A percentile compares a stretch with the other conserved stretches of the same genome.
Evolutionary conservation across 164 flowering plant genomes (phyloP).

Genomic region (Piper longum): DNA sequence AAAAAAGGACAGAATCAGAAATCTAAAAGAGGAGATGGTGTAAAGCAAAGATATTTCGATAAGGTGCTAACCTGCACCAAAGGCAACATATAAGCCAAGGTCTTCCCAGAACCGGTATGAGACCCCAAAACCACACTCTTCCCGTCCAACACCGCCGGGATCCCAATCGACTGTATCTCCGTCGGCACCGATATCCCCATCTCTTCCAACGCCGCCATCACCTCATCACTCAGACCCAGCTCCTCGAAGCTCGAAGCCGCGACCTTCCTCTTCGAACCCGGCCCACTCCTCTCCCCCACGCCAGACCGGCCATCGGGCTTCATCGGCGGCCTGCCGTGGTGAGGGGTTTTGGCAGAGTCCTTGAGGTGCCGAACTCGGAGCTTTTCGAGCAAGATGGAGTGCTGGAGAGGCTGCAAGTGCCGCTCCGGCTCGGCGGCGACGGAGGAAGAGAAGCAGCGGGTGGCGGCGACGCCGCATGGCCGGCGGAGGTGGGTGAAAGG

Average conservation of each 20-base stretch:
- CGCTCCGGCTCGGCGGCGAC: slow-evolving; percentile 14
- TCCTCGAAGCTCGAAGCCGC: slow-evolving; percentile 48
- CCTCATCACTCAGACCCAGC: slow-evolving; percentile 75
- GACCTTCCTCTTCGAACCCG: slow-evolving; percentile 9
- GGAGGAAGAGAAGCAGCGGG: slow-evolving; percentile 23
- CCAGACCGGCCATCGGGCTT: not conserved
- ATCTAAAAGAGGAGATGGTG: not conserved
- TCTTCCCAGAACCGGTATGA: slow-evolving; percentile 96
- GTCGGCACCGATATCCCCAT: slow-evolving; percentile 76
- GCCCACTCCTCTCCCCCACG: slow-evolving; percentile 5
- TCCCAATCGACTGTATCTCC: slow-evolving; percentile 81
- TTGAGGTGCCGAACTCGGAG: slow-evolving; percentile 65
- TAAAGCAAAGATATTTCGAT: not conserved
- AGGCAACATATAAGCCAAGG: slow-evolving; percentile 86
- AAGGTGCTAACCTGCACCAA: slow-evolving; percentile 61
- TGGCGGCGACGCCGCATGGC: slow-evolving; percentile 37
- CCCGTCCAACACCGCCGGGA: slow-evolving; percentile 68
- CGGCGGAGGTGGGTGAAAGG: slow-evolving; percentile 31
- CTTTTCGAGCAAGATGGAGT: slow-evolving; percentile 61
- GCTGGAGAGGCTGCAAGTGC: slow-evolving; percentile 32
- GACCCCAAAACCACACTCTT: slow-evolving; percentile 91
- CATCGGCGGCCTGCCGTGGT: not conserved
- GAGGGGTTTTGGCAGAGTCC: slow-evolving; percentile 27
- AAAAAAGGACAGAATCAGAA: not conserved
- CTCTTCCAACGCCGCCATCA: slow-evolving; percentile 64